A percentile compares a stretch with the other conserved stretches of the same genome.
Conservation (phyloP, 345 rosid species). For the Eucalyptus viminalis region DNA sequence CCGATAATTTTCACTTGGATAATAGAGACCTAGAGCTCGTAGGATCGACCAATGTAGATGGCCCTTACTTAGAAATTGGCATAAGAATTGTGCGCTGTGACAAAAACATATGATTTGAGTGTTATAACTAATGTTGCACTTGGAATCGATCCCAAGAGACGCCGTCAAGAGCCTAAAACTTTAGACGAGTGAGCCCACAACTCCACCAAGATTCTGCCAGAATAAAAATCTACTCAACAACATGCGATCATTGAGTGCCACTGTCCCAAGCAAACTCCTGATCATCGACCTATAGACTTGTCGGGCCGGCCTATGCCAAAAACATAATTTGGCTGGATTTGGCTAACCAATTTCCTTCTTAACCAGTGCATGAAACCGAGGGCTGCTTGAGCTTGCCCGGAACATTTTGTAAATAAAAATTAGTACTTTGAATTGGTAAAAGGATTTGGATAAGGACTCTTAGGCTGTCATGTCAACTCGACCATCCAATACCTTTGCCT, state of each 20-base stretch:
- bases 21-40: background rate
- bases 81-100: background rate
- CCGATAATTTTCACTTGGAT: background rate
- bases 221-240: background rate
- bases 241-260: background rate
- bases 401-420: background rate
- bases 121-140: background rate
- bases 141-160: background rate
- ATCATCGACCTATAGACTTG: background rate
- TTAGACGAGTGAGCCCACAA: background rate
- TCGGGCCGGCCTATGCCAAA: background rate
- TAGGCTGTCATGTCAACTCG: accelerated
- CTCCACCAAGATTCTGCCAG: background rate
- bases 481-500: accelerated
- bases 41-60: background rate
- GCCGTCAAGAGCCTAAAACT: background rate
- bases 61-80: background rate
- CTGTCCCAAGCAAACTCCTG: background rate
- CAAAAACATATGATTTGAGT: background rate
- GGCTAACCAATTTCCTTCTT: background rate
- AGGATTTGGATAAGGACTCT: background rate
- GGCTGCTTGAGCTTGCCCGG: background rate
- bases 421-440: background rate
- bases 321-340: background rate
- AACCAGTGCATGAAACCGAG: background rate